Evolutionary conservation across 192 early-diverging fungal species (phyloP).

Genomic region (Podila epigama): DNA sequence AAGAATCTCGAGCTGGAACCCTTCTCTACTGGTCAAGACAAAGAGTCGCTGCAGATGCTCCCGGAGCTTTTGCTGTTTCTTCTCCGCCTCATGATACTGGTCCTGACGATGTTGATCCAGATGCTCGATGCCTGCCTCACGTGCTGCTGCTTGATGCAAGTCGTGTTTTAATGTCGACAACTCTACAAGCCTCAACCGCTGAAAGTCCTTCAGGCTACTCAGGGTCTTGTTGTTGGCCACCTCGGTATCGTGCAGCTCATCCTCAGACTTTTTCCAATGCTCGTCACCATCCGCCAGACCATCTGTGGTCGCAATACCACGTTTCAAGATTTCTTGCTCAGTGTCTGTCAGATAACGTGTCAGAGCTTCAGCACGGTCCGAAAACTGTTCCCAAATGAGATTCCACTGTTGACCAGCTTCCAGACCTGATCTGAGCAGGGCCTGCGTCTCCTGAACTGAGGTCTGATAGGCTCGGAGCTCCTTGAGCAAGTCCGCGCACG

Average conservation of each 20-base stretch:
- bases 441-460: conserved; percentile 12
- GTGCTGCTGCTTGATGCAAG: conserved; percentile 28
- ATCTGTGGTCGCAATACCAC: conserved; percentile 20
- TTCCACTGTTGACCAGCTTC: conserved; percentile 40
- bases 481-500: conserved; percentile 16
- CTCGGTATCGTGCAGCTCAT: conserved; percentile 37
- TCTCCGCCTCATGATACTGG: conserved; percentile 46
- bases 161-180: conserved; percentile 24
- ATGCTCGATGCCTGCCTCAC: conserved; percentile 26
- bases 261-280: conserved; percentile 45
- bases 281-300: conserved; percentile 37
- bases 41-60: conserved; percentile 23
- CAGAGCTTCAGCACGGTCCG: conserved; percentile 20
- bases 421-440: conserved; percentile 19
- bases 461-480: conserved; percentile 20
- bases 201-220: conserved; percentile 24
- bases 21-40: conserved; percentile 14
- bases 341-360: conserved; percentile 19
- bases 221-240: conserved; percentile 18
- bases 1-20: conserved; percentile 45
- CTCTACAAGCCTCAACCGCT: conserved; percentile 32
- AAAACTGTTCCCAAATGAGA: conserved; percentile 44
- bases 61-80: conserved; percentile 13
- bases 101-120: conserved; percentile 25
- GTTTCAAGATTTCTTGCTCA: conserved; percentile 25